phyloP scores from a whole-genome alignment of 805 yeast genomes.

The Candida sakaeoensis region DNA sequence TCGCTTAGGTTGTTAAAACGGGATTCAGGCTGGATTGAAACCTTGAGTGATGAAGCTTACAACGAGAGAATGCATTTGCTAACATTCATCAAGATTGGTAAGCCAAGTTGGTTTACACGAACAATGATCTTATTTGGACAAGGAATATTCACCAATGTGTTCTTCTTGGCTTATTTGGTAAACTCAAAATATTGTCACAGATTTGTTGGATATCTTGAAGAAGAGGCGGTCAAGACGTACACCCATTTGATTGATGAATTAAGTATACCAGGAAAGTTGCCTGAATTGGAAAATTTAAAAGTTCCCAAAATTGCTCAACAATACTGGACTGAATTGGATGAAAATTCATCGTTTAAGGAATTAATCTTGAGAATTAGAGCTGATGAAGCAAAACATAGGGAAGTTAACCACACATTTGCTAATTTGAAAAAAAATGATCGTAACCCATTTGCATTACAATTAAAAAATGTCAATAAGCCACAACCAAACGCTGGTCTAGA shows the following conservation, averaged over 20 bases:
- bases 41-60: conserved; percentile 70
- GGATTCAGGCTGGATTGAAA: conserved; percentile 74
- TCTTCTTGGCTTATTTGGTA: conserved; percentile 56
- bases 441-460: conserved; percentile 59
- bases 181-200: conserved; percentile 67
- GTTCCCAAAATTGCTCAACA: conserved; percentile 59
- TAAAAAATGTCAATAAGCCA: conserved; percentile 30
- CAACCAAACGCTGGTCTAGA: conserved; percentile 39
- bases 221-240: conserved; percentile 71
- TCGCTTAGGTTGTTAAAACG: conserved; percentile 57
- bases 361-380: conserved; percentile 63
- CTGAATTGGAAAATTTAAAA: conserved; percentile 40
- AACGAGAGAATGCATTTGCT: conserved; percentile 75
- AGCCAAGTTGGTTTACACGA: conserved; percentile 58
- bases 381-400: conserved; percentile 77
- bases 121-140: conserved; percentile 58
- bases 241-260: conserved; percentile 55
- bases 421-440: conserved; percentile 56
- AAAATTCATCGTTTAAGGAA: conserved; percentile 53
- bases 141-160: conserved; percentile 65
- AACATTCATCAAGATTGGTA: conserved; percentile 61
- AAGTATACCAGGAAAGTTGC: conserved; percentile 46
- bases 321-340: conserved; percentile 57
- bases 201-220: conserved; percentile 75
- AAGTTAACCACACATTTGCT: conserved; percentile 74